A percentile compares a stretch with the other conserved stretches of the same genome.
phyloP scores from a whole-genome alignment of 345 rosid species.

The Pistacia vera region DNA sequence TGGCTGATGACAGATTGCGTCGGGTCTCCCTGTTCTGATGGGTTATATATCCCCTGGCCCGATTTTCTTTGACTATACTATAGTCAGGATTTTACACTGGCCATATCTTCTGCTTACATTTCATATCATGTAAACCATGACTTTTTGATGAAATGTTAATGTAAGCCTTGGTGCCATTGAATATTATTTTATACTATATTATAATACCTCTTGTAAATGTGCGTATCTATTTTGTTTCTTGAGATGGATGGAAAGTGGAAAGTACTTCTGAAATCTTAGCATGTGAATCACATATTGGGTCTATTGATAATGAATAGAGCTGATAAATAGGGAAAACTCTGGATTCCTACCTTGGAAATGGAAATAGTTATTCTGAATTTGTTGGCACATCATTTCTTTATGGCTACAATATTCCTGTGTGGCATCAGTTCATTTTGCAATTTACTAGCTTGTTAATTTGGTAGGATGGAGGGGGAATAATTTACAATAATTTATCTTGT shows the following conservation, averaged over 20 bases:
- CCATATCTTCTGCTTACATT: not conserved
- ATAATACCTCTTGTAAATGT: not conserved
- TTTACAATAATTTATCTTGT: not conserved
- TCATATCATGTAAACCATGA: too few relatives aligned
- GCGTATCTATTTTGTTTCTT: not conserved
- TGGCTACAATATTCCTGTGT: not conserved
- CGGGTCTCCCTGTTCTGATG: not conserved
- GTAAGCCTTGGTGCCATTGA: not conserved
- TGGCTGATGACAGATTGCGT: not conserved
- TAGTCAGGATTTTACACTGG: not conserved
- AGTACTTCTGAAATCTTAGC: not conserved
- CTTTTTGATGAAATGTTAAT: not conserved
- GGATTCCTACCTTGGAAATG: not conserved
- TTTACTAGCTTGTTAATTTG: not conserved
- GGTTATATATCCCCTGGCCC: not conserved
- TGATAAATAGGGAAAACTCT: not conserved
- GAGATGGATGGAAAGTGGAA: not conserved
- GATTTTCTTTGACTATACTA: not conserved
- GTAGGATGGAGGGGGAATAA: not conserved
- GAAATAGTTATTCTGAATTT: not conserved
- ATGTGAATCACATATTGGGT: not conserved
- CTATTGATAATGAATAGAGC: not conserved
- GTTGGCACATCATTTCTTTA: not conserved
- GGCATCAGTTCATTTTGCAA: conserved; percentile 4
- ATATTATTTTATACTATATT: too few relatives aligned